These are phyloP conservation scores for Neurospora discreta DNA, from an alignment of 495 filamentous ascomycete genomes.

Conservation along the genomic window DNA sequence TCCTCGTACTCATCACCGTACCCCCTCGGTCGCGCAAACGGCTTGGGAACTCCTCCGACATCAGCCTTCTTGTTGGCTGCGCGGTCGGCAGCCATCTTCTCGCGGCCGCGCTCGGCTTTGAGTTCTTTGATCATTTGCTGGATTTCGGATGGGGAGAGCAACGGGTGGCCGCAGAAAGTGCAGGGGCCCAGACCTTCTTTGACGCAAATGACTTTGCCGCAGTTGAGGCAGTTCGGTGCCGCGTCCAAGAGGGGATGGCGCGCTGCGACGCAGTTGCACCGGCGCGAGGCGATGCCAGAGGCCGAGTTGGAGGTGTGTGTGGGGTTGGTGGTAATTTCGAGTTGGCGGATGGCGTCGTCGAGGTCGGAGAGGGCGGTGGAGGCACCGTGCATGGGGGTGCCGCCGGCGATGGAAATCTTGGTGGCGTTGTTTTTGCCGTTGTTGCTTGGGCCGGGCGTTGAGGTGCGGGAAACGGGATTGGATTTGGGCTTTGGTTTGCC, in stretches of 20 bases:
- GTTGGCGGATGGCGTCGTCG: slow-evolving; percentile 78
- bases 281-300: slow-evolving; percentile 40
- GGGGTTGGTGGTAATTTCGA: slow-evolving; percentile 86
- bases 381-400: slow-evolving; percentile 63
- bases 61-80: slow-evolving; percentile 53
- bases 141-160: slow-evolving; percentile 61
- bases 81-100: slow-evolving; percentile 73
- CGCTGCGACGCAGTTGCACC: slow-evolving; percentile 75
- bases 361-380: slow-evolving; percentile 71
- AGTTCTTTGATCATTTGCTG: slow-evolving; percentile 79
- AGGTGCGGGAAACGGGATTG: slow-evolving; percentile 40
- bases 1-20: slow-evolving; percentile 17
- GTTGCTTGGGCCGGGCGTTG: slow-evolving; percentile 38
- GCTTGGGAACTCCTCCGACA: slow-evolving; percentile 38
- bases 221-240: slow-evolving; percentile 84
- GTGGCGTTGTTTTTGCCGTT: slow-evolving; percentile 3
- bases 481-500: slow-evolving; percentile 53
- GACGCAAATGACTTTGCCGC: slow-evolving; percentile 94
- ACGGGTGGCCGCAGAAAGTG: slow-evolving; percentile 72
- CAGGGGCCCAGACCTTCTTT: slow-evolving; percentile 91
- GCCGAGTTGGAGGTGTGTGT: slow-evolving; percentile 35
- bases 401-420: slow-evolving; percentile 58
- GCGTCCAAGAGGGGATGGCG: slow-evolving; percentile 76
- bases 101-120: slow-evolving; percentile 72
- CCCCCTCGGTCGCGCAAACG: slow-evolving; percentile 38